A percentile compares a stretch with the other conserved stretches of the same genome.
phyloP scores from a whole-genome alignment of 371 early-diverging fungal species.

The Phascolomyces articulosus region DNA sequence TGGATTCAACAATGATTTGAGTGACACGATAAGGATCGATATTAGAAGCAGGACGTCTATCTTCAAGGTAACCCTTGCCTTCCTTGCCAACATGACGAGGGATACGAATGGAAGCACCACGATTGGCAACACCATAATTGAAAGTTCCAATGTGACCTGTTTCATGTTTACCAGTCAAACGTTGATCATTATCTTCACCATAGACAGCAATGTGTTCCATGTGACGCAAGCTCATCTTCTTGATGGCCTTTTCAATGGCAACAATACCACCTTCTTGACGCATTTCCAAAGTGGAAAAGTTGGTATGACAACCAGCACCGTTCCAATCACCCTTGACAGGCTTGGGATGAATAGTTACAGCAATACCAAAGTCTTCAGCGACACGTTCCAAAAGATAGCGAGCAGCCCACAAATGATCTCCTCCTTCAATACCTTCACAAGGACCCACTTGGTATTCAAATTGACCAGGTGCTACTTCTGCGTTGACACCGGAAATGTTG shows the following conservation, averaged over 20 bases:
- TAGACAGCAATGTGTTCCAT: slow-evolving; percentile 66
- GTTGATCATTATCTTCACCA: slow-evolving; percentile 67
- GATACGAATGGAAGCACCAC: slow-evolving; percentile 72
- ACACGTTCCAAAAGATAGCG: slow-evolving; percentile 55
- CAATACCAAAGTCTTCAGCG: slow-evolving; percentile 58
- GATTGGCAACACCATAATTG: slow-evolving; percentile 65
- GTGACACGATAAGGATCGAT: slow-evolving; percentile 70
- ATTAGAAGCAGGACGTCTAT: slow-evolving; percentile 68
- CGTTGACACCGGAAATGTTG: slow-evolving; percentile 53
- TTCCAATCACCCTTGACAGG: slow-evolving; percentile 63
- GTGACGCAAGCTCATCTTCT: slow-evolving; percentile 53
- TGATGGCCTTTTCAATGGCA: slow-evolving; percentile 55
- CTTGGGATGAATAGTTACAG: slow-evolving; percentile 56
- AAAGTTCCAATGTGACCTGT: slow-evolving; percentile 64
- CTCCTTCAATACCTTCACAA: slow-evolving; percentile 52
- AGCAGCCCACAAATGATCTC: slow-evolving; percentile 55
- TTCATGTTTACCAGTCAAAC: slow-evolving; percentile 64
- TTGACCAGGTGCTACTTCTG: slow-evolving; percentile 58
- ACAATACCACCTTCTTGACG: slow-evolving; percentile 51
- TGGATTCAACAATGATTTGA: slow-evolving; percentile 57
- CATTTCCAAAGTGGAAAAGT: slow-evolving; percentile 54
- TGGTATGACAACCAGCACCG: slow-evolving; percentile 57
- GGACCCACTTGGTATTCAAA: slow-evolving; percentile 62
- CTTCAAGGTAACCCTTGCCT: slow-evolving; percentile 66
- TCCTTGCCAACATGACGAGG: slow-evolving; percentile 63